phyloP scores from a whole-genome alignment of 257 asterid species.

The Euphrasia confusa region DNA sequence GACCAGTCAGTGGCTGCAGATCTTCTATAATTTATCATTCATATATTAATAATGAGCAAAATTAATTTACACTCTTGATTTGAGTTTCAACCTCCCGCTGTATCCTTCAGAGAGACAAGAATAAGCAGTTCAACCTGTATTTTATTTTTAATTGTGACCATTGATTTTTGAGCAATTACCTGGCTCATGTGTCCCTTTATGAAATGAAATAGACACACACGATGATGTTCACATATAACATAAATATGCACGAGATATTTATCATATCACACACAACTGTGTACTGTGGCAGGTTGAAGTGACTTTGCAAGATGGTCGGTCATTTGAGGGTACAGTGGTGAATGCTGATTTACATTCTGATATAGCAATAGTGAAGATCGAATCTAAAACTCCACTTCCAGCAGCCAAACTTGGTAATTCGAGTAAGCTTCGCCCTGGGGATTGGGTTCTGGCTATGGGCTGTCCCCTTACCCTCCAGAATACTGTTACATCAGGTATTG shows the following conservation, averaged over 20 bases:
- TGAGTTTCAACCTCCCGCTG: neutral
- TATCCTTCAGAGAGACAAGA: neutral
- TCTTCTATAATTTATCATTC: neutral
- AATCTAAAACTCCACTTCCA: constrained; percentile 77
- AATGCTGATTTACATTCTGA: constrained; percentile 79
- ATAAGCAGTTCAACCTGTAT: neutral
- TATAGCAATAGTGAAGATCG: constrained; percentile 65
- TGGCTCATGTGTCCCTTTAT: neutral
- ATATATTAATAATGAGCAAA: neutral
- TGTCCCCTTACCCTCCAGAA: constrained; percentile 89
- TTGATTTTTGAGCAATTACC: neutral
- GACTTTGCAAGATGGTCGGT: constrained; percentile 91
- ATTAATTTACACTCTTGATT: too few relatives aligned
- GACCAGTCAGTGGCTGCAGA: neutral
- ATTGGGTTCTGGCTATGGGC: constrained; percentile 94
- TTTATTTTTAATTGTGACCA: neutral
- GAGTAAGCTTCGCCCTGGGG: constrained; percentile 86
- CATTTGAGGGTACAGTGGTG: constrained; percentile 79
- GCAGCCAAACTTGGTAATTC: constrained; percentile 76
- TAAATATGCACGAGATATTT: neutral
- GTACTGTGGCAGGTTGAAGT: constrained; percentile 69
- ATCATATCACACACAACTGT: constrained; percentile 14
- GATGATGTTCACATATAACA: neutral
- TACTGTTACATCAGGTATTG: constrained; percentile 87
- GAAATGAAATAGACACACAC: neutral